Base-by-base conservation (phyloP, 2,329 filamentous ascomycete genomes). In the Neopestalotiopsis clavispora region DNA sequence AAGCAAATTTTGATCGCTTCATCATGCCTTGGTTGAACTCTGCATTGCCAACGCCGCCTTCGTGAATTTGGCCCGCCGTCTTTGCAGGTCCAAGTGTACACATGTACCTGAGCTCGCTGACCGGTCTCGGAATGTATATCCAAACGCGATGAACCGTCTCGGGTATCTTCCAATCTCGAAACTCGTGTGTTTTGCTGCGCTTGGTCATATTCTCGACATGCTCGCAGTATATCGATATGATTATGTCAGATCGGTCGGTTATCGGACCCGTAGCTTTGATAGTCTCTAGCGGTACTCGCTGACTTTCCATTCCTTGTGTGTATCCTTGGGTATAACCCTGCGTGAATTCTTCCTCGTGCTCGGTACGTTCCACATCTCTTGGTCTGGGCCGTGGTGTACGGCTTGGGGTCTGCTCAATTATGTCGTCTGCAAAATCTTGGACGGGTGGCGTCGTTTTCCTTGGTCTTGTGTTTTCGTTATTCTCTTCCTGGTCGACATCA, bases 131-230 rank as follows among this genome's bases (percentile, higher is more conserved):
- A 17, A 83, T 82, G 71, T 90, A 89, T 17, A 92, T 81, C 90
- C 90, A 92, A 72, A 91, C 83, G n/a, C 90, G 87, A 20, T 78
- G 81, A 4, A 90, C 86, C 17, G 84, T 81, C 3, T 80, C 75
- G 1, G 88, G 87, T 28, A 92, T 84, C 63, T 82, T 84, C 79
- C 87, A 90, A 17, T 80, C 78, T 58, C 89, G 83, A 69, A 87
- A 86, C 66, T 91, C 83, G 73, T 90, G 84, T 67, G 88, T 82
- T 67, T 86, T 85, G 2, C 77, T 79, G 1, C 88, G 84, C 10
- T 81, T 76, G 10, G 85, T 72, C 42, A 92, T 86, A 13, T 82
- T 76, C 6, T 79, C 74, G n/a, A 89, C 81, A 2, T 84, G 81
- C 7, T 84, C 89, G 0, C 91, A 84, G 0, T 91, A 91, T 0